Evolutionary conservation across 768 basidiomycete genomes (phyloP).

Genomic region (Agaricus subrufescens): DNA sequence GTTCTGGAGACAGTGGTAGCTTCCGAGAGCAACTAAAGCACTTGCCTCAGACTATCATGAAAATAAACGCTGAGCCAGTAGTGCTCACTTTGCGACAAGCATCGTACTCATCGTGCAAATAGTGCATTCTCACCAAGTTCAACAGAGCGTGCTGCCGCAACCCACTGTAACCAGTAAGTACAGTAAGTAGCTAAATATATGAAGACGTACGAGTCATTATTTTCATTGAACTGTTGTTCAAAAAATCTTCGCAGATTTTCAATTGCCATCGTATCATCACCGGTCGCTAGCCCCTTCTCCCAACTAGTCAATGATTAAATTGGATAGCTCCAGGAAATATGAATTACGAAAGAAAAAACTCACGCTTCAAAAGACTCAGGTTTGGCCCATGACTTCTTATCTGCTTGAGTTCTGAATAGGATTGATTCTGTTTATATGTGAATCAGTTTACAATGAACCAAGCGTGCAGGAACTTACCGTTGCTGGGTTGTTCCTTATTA

Average conservation of each 20-base stretch:
- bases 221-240: slow-evolving; percentile 80
- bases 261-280: slow-evolving; percentile 64
- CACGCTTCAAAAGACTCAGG: slow-evolving; percentile 58
- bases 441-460: not conserved
- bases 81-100: slow-evolving; percentile 60
- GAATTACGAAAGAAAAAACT: slow-evolving; percentile 16
- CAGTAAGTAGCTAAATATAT: not conserved
- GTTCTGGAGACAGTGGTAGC: slow-evolving; percentile 76
- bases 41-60: slow-evolving; percentile 6
- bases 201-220: slow-evolving; percentile 68
- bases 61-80: not conserved
- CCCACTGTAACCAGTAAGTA: slow-evolving; percentile 40
- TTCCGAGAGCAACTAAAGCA: slow-evolving; percentile 60
- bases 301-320: slow-evolving; percentile 38
- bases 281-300: slow-evolving; percentile 58
- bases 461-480: slow-evolving; percentile 11
- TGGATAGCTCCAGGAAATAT: not conserved
- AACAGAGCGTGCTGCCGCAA: slow-evolving; percentile 77
- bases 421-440: slow-evolving; percentile 35
- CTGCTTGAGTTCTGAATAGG: slow-evolving; percentile 59
- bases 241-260: slow-evolving; percentile 77
- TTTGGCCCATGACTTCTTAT: slow-evolving; percentile 64
- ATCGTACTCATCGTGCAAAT: slow-evolving; percentile 58
- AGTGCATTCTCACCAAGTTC: slow-evolving; percentile 76
- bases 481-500: slow-evolving; percentile 48